Base-by-base conservation (phyloP, 345 rosid species). In the Orychophragmus violaceus region DNA sequence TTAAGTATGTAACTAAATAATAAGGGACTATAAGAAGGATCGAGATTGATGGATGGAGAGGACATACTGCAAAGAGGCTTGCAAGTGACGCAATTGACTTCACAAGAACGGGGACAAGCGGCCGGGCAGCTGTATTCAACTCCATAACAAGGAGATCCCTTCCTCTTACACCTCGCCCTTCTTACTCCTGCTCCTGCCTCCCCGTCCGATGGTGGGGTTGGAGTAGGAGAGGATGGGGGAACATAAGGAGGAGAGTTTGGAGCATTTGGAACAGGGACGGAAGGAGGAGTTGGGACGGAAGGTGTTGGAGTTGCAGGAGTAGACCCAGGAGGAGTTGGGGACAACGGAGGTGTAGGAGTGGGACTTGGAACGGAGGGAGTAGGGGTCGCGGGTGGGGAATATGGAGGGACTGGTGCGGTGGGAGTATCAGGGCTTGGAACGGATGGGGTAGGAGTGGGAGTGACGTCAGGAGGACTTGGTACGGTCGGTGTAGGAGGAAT, bases 31-130 rank as follows among this genome's bases (percentile, higher is more conserved):
- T 41, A 62, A 32, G 8, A 57, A 53, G 7, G 33, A 18, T n/a
- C n/a, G n/a, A n/a, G n/a, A n/a, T n/a, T n/a, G 46, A 19, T 27
- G 0, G 13, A 42, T 5, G n/a, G 9, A 50, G 56, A 33, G 11
- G 4, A 62, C 83, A 62, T 82, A 84, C 83, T 68, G 70, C 96
- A 88, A 39, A 81, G 67, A 50, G 86, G 78, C 65, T 78, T 85
- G 87, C 89, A 85, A 61, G 85, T 81, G 42, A 67, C 74, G 7
- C 95, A 88, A 37, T 84, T 86, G 8, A 82, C 85, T 45, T 73
- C 74, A 52, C 89, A 88, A 61, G 75, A 78, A 46, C 53, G 54
- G 5, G 87, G 82, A 66, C 95, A 85, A 39, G 68, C 22, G 27
- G 28, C 46, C 1, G 85, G 95, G 73, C 95, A 81, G 18, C 5